A percentile compares a stretch with the other conserved stretches of the same genome.
Conservation (phyloP, 176 grass and related monocot species). For the Carex pumila region DNA sequence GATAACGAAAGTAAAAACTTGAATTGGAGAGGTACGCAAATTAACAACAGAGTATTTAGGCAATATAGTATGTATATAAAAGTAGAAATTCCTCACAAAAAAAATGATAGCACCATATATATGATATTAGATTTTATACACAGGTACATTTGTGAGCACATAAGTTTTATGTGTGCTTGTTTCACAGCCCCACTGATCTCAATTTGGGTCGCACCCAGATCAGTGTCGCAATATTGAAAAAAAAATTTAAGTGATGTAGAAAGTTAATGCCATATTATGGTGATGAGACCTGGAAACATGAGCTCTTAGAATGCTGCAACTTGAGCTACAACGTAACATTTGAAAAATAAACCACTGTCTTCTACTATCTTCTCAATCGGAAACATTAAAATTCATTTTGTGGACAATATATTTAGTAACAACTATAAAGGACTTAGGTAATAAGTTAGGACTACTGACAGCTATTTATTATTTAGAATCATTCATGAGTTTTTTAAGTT, state of each 20-base stretch:
- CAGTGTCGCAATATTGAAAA: background rate
- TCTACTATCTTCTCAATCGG: background rate
- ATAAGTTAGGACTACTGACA: background rate
- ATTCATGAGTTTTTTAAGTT: background rate
- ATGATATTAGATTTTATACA: background rate
- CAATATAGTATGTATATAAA: background rate
- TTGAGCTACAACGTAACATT: background rate
- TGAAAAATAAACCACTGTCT: background rate
- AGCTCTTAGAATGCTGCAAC: background rate
- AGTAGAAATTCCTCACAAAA: background rate
- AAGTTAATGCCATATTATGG: background rate
- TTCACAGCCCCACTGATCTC: background rate
- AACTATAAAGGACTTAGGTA: background rate
- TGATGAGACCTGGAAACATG: background rate
- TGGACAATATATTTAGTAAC: background rate
- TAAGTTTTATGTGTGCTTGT: background rate
- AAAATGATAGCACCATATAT: background rate
- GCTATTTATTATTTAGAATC: background rate
- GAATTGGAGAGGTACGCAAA: background rate
- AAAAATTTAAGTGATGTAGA: background rate
- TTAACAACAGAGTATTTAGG: background rate
- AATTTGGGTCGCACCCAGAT: background rate
- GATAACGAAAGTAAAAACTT: background rate
- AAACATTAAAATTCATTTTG: background rate
- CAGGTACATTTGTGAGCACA: background rate